These are phyloP conservation scores for Candida morakotiae DNA, from an alignment of 805 yeast genomes.

Conservation along the genomic window DNA sequence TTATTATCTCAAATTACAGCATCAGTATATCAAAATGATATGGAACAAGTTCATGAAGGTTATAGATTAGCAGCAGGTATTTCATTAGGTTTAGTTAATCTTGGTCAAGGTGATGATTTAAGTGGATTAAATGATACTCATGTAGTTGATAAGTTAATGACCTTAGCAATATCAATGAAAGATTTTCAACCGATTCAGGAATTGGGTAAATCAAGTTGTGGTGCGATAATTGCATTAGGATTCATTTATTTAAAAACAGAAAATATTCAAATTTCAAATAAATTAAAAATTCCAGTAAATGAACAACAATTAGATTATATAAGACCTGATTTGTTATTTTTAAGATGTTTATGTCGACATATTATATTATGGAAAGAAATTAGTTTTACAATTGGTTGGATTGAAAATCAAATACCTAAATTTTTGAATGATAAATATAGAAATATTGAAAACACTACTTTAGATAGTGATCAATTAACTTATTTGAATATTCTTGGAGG, in stretches of 20 bases:
- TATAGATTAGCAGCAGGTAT: conserved; percentile 87
- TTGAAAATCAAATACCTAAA: conserved; percentile 51
- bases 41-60: conserved; percentile 63
- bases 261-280: conserved; percentile 54
- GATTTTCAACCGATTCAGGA: conserved; percentile 60
- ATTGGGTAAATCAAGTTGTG: conserved; percentile 61
- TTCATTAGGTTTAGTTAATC: conserved; percentile 76
- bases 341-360: conserved; percentile 60
- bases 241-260: conserved; percentile 70
- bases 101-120: conserved; percentile 68
- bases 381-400: conserved; percentile 50
- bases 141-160: conserved; percentile 55
- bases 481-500: conserved; percentile 72
- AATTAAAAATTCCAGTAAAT: conserved; percentile 57
- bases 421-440: conserved; percentile 31
- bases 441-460: conserved; percentile 14
- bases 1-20: conserved; percentile 66
- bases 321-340: conserved; percentile 72
- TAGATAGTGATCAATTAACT: conserved; percentile 61
- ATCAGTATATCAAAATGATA: conserved; percentile 50
- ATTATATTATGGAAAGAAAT: conserved; percentile 71
- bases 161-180: conserved; percentile 54
- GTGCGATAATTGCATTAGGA: conserved; percentile 72
- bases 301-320: conserved; percentile 60
- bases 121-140: conserved; percentile 58